Base-by-base conservation (phyloP, 2,329 filamentous ascomycete species). In the Chaetomiaceae sp. region DNA sequence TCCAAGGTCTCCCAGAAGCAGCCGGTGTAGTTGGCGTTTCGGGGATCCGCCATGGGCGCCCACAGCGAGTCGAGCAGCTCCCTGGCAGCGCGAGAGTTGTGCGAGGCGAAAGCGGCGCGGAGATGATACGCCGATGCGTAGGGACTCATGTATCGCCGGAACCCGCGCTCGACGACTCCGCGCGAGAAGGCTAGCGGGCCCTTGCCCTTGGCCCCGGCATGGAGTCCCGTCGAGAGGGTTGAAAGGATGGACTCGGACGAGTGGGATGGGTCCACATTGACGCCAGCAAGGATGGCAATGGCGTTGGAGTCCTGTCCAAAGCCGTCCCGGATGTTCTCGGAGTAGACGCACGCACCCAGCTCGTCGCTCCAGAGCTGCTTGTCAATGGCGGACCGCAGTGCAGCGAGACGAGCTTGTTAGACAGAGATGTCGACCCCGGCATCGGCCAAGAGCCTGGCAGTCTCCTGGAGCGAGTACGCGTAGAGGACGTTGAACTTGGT, bases 401-500 rank as follows among this genome's bases (percentile, higher is more conserved):
- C 39, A 5, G 39, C 9, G 39, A 43, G 39, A 12, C 39, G 39
- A 25, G 9, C 25, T 17, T 19, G 15, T 8, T 43, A 43, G 8
- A 43, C 39, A 17, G 39, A 29, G 15, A 43, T 19, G 39, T 43
- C 23, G 12, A 43, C 39, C 27, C 39, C 39, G 23, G 23, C 25
- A 19, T 43, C 39, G 39, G 39, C 39, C 25, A 43, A 43, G 23
- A 43, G 39, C 5, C n/a, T 25, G 23, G 8, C 23, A 15, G 39
- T 29, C 25, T 43, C 39, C 29, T 43, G 39, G 39, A 43, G 39
- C n/a, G 39, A 2, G 39, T 43, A 43, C 7, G 39, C 39, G 25
- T 43, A 43, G 39, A 43, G 39, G 39, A 43, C 39, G 12, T 43
- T 43, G 15, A 43, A 43, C 39, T 43, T 43, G 39, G 39, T 43